Evolutionary conservation across 2,329 filamentous ascomycete genomes (phyloP).

Genomic region (Phyllosticta capitalensis): DNA sequence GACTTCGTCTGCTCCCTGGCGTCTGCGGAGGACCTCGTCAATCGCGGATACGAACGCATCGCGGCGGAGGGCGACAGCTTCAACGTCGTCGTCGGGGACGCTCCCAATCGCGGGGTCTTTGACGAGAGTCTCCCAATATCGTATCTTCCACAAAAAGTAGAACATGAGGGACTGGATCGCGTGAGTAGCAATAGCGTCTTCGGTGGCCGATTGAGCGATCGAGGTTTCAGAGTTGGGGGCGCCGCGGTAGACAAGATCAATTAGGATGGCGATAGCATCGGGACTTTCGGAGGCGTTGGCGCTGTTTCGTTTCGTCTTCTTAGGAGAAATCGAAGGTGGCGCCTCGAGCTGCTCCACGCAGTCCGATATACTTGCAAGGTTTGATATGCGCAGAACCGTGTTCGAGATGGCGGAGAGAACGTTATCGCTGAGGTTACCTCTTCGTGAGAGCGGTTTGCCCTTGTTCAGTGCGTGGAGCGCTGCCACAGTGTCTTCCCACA

Average conservation of each 20-base stretch:
- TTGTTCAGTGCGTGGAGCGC: slow-evolving; percentile 60
- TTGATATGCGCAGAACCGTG: slow-evolving; percentile 68
- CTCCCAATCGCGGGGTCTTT: slow-evolving; percentile 24
- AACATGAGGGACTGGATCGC: slow-evolving; percentile 70
- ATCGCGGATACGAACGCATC: slow-evolving; percentile 43
- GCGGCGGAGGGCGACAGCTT: slow-evolving; percentile 43
- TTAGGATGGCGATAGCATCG: slow-evolving; percentile 54
- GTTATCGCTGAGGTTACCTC: slow-evolving; percentile 57
- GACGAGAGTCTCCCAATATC: slow-evolving; percentile 34
- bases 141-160: slow-evolving; percentile 93
- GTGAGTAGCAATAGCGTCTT: slow-evolving; percentile 68
- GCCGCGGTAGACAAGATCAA: slow-evolving; percentile 65
- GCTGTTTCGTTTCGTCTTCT: slow-evolving; percentile 13
- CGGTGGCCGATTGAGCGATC: slow-evolving; percentile 62
- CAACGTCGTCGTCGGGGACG: slow-evolving; percentile 50
- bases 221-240: slow-evolving; percentile 55
- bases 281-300: slow-evolving; percentile 22
- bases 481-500: slow-evolving; percentile 80
- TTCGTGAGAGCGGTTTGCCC: slow-evolving; percentile 59
- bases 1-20: slow-evolving; percentile 64
- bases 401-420: slow-evolving; percentile 63
- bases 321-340: slow-evolving; percentile 34
- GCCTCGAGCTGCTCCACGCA: slow-evolving; percentile 67
- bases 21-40: slow-evolving; percentile 39
- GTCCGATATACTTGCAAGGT: slow-evolving; percentile 70